A percentile compares a stretch with the other conserved stretches of the same genome.
Conservation (phyloP, 2,329 filamentous ascomycete genomes). For the Fusarium torreyae region DNA sequence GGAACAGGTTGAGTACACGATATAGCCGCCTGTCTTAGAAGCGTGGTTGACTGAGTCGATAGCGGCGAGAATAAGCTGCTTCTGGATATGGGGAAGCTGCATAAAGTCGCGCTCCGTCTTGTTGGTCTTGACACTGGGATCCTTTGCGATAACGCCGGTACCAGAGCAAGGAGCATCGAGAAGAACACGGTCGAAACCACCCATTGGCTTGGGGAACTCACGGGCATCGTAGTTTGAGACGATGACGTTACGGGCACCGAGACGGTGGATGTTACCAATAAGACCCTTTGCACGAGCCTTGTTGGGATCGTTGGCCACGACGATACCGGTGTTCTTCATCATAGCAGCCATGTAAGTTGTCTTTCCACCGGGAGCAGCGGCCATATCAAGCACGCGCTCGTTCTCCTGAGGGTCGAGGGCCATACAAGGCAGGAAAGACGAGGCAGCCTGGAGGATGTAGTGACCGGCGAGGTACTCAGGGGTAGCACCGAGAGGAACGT, state of each 20-base stretch:
- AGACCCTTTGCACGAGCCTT: constrained; percentile 95
- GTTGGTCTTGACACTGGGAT: constrained; percentile 97
- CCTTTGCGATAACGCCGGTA: constrained; percentile 97
- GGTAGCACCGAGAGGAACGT: constrained; percentile 88
- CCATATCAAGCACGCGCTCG: constrained; percentile 94
- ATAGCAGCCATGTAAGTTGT: constrained; percentile 96
- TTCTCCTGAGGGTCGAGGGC: constrained; percentile 93
- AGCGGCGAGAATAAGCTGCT: constrained; percentile 91
- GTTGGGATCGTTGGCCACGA: constrained; percentile 97
- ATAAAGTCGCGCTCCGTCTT: constrained; percentile 97
- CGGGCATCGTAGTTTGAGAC: constrained; percentile 96
- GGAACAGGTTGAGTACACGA: constrained; percentile 97
- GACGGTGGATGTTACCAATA: constrained; percentile 96
- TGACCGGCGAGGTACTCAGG: constrained; percentile 97
- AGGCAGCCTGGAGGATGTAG: constrained; percentile 97
- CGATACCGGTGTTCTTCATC: constrained; percentile 95
- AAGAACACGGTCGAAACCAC: constrained; percentile 94
- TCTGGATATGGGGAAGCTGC: constrained; percentile 92
- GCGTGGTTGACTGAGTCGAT: constrained; percentile 95
- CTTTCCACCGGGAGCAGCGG: constrained; percentile 95
- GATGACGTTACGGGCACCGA: constrained; percentile 93
- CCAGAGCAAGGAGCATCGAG: constrained; percentile 97
- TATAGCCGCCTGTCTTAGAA: constrained; percentile 92
- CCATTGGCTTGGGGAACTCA: constrained; percentile 94
- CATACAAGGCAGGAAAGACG: constrained; percentile 98